These are phyloP conservation scores for Hypoxylon sp. DNA, from an alignment of 2,329 filamentous ascomycete species.

Conservation along the genomic window DNA sequence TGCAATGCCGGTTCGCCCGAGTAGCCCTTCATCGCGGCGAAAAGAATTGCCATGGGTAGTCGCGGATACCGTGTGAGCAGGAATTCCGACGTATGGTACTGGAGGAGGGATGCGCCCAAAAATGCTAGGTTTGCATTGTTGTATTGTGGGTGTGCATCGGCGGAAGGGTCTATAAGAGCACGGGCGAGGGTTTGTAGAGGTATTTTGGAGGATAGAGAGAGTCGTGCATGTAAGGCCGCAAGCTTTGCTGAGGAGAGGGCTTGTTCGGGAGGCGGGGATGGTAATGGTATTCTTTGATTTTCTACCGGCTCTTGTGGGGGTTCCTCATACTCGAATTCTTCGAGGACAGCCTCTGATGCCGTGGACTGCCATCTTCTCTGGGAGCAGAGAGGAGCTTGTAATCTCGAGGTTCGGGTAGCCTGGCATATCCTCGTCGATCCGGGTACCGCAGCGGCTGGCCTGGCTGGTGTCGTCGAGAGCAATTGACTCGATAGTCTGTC, in stretches of 20 bases:
- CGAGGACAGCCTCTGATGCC: slow-evolving; percentile 37
- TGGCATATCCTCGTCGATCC: slow-evolving; percentile 43
- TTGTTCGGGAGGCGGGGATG: slow-evolving; percentile 74
- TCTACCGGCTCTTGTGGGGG: slow-evolving; percentile 32
- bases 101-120: slow-evolving; percentile 82
- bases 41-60: slow-evolving; percentile 86
- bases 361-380: slow-evolving; percentile 41
- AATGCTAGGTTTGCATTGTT: slow-evolving; percentile 88
- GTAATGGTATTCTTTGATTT: slow-evolving; percentile 56
- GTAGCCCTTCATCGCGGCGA: slow-evolving; percentile 85
- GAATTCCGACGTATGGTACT: slow-evolving; percentile 89
- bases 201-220: slow-evolving; percentile 81
- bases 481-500: slow-evolving; percentile 68
- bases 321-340: slow-evolving; percentile 37
- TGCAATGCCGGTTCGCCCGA: slow-evolving; percentile 78
- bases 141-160: slow-evolving; percentile 79
- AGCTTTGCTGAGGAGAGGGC: slow-evolving; percentile 85
- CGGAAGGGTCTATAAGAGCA: slow-evolving; percentile 84
- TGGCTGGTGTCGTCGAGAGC: slow-evolving; percentile 55
- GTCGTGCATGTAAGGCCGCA: slow-evolving; percentile 87
- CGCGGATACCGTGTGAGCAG: slow-evolving; percentile 90
- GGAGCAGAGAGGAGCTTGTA: slow-evolving; percentile 27
- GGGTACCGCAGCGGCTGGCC: slow-evolving; percentile 53
- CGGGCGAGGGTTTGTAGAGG: slow-evolving; percentile 87
- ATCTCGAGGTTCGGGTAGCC: slow-evolving; percentile 30